Evolutionary conservation across 129 eudicot species (phyloP).

Genomic region (Flaveria brownii): DNA sequence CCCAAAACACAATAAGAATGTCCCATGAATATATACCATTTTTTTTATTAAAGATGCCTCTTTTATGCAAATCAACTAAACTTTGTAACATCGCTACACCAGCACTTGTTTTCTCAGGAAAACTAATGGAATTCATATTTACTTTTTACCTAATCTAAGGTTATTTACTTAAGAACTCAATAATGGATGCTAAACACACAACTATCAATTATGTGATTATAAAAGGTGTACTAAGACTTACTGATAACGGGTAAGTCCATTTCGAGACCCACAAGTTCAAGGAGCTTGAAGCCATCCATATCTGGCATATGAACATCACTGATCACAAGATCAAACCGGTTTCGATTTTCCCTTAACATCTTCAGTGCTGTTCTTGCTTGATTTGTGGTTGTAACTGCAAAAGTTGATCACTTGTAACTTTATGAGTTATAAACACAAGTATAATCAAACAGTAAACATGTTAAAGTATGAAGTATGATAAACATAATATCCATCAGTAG

Average conservation of each 20-base stretch:
- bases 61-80: constrained; percentile 22
- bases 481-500: constrained; percentile 14
- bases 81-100: not conserved
- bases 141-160: not conserved
- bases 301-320: constrained; percentile 97
- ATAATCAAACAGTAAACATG: constrained; percentile 9
- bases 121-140: not conserved
- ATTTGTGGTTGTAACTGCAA: constrained; percentile 67
- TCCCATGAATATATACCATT: constrained; percentile 12
- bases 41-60: not conserved
- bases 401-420: not conserved
- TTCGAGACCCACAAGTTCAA: constrained; percentile 86
- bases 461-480: not conserved
- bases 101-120: not conserved
- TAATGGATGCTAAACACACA: not conserved
- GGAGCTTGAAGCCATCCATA: constrained; percentile 95
- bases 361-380: constrained; percentile 68
- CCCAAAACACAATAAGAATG: constrained; percentile 12
- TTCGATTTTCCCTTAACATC: constrained; percentile 75
- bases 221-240: constrained; percentile 38
- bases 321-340: constrained; percentile 79
- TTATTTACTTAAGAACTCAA: no score
- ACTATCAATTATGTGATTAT: constrained; percentile 1
- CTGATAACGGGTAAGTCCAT: constrained; percentile 94
- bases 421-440: not conserved